Percentiles rank a stretch among this genome's conserved stretches.
These are phyloP conservation scores for Lanmaoa pseudosensibilis DNA, from an alignment of 768 basidiomycete species.

Conservation along the genomic window DNA sequence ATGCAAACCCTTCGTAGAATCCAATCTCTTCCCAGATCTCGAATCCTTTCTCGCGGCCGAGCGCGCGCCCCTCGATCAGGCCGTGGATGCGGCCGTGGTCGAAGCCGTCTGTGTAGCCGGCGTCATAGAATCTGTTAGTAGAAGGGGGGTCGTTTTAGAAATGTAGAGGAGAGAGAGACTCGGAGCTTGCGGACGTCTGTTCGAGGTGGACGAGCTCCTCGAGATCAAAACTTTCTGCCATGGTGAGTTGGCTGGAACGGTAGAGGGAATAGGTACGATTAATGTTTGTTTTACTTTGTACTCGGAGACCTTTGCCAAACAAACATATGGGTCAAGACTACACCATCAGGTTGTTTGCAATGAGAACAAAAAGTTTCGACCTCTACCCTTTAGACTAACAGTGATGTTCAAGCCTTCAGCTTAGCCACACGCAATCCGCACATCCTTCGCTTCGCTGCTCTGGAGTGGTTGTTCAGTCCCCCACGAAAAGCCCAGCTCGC, in stretches of 20 bases:
- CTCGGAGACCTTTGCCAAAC: background rate
- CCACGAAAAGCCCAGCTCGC: constrained; percentile 12
- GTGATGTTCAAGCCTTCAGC: background rate
- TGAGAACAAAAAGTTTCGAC: background rate
- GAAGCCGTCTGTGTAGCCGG: constrained; percentile 75
- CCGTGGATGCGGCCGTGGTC: constrained; percentile 89
- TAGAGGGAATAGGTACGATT: background rate
- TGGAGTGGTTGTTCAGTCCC: constrained; percentile 12
- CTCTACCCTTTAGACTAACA: background rate
- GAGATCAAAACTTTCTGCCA: constrained; percentile 46
- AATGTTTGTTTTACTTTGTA: background rate
- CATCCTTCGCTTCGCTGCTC: background rate
- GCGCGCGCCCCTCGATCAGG: constrained; percentile 83
- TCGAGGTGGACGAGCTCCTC: constrained; percentile 62
- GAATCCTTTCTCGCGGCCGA: constrained; percentile 88
- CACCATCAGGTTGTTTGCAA: background rate
- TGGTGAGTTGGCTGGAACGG: background rate
- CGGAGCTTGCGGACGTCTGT: constrained; percentile 48
- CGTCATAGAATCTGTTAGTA: constrained; percentile 67
- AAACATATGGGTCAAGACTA: background rate
- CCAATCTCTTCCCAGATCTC: constrained; percentile 98
- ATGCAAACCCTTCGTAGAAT: constrained; percentile 85
- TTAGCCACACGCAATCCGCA: constrained; percentile 8
- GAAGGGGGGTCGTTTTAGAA: background rate
- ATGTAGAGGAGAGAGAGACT: background rate